These are phyloP conservation scores for Kalmusia sp. DNA, from an alignment of 2,329 filamentous ascomycete species.

Conservation along the genomic window DNA sequence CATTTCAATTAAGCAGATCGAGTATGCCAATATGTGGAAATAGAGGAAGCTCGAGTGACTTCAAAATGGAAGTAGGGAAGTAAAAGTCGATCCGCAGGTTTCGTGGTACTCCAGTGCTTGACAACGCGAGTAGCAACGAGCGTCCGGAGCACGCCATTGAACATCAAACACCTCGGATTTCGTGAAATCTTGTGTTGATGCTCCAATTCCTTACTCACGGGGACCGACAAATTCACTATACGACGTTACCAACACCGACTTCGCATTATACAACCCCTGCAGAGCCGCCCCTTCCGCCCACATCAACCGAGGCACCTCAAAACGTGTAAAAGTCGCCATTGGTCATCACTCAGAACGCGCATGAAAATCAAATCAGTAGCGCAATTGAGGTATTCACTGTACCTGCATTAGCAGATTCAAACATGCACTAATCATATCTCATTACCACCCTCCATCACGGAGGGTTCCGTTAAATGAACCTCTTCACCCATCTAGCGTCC, in stretches of 20 bases:
- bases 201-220: not conserved
- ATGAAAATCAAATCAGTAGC: not conserved
- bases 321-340: not conserved
- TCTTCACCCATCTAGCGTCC: constrained; percentile 42
- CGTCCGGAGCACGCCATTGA: too few species aligned
- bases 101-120: too few species aligned
- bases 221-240: not conserved
- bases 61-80: too few species aligned
- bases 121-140: too few species aligned
- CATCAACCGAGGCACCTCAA: not conserved
- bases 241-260: not conserved
- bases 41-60: too few species aligned
- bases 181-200: too few species aligned
- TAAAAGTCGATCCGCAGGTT: too few species aligned
- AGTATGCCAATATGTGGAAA: too few species aligned
- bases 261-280: constrained; percentile 1
- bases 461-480: not conserved
- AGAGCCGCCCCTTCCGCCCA: not conserved
- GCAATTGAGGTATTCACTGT: not conserved
- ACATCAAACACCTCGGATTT: too few species aligned
- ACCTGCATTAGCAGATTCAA: constrained; percentile 1
- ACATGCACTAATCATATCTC: constrained; percentile 5
- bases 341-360: not conserved
- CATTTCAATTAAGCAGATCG: too few species aligned
- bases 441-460: not conserved